phyloP scores from a whole-genome alignment of 306 rosid genomes.

The Trifolium repens region DNA sequence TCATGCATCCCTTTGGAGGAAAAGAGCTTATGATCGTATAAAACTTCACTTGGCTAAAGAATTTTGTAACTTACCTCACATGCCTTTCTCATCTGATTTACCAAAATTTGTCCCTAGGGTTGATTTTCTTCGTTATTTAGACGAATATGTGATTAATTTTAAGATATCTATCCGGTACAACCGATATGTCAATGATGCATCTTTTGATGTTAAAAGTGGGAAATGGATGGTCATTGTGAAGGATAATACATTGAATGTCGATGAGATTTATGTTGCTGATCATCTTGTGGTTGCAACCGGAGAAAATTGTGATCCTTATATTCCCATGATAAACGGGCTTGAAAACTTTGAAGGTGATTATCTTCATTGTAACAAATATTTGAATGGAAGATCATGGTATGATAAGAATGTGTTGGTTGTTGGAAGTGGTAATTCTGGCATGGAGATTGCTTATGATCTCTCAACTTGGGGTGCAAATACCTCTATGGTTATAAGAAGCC shows the following conservation, averaged over 20 bases:
- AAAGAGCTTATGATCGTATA: slow-evolving; percentile 64
- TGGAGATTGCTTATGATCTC: slow-evolving; percentile 78
- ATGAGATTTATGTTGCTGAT: slow-evolving; percentile 42
- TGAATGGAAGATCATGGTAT: slow-evolving; percentile 50
- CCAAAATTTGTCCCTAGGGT: slow-evolving; percentile 54
- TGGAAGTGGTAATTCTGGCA: slow-evolving; percentile 76
- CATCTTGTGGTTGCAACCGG: slow-evolving; percentile 68
- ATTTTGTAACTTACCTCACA: slow-evolving; percentile 62
- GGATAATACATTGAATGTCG: neutral
- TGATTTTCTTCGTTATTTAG: slow-evolving; percentile 57
- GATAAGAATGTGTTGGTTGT: slow-evolving; percentile 67
- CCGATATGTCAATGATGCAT: slow-evolving; percentile 46
- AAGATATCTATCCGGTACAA: slow-evolving; percentile 37
- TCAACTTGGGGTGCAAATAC: slow-evolving; percentile 61
- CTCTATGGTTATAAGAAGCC: slow-evolving; percentile 56
- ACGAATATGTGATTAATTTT: slow-evolving; percentile 44
- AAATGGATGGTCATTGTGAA: slow-evolving; percentile 54
- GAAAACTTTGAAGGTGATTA: slow-evolving; percentile 49
- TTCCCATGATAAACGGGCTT: slow-evolving; percentile 53
- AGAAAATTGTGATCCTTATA: slow-evolving; percentile 54
- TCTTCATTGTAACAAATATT: slow-evolving; percentile 56
- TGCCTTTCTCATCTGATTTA: slow-evolving; percentile 46
- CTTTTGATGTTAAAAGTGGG: neutral
- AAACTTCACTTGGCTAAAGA: slow-evolving; percentile 68
- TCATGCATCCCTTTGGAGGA: slow-evolving; percentile 65